phyloP scores from a whole-genome alignment of 441 rosid genomes.

The Pelargonium myrrhifolium region DNA sequence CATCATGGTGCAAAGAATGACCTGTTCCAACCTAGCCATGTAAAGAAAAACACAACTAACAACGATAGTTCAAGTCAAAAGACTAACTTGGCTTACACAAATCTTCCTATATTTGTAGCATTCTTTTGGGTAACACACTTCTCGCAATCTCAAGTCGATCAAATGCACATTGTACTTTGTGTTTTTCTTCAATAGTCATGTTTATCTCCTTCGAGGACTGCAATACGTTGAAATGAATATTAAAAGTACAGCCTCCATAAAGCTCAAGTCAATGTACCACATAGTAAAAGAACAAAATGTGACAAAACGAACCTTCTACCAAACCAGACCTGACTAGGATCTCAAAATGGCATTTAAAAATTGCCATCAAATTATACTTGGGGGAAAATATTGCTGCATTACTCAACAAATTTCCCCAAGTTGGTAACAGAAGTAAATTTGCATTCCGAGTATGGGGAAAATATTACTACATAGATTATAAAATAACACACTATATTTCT shows the following conservation, averaged over 20 bases:
- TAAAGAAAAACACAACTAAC: neutral
- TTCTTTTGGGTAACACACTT: conserved; percentile 15
- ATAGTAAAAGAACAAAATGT: neutral
- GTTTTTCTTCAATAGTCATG: conserved; percentile 54
- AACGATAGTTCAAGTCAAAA: conserved; percentile 4
- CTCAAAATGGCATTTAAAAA: neutral
- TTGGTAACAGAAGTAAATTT: neutral
- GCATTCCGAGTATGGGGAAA: too few species aligned
- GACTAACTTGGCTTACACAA: conserved; percentile 13
- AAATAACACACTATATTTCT: neutral
- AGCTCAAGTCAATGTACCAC: neutral
- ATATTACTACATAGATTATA: neutral
- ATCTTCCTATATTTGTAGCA: conserved; percentile 1
- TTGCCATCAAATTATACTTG: neutral
- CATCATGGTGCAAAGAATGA: neutral
- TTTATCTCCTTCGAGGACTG: conserved; percentile 38
- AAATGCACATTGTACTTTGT: conserved; percentile 37
- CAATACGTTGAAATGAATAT: too few species aligned
- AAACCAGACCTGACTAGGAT: neutral
- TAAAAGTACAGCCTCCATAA: neutral
- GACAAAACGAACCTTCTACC: neutral
- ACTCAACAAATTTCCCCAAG: neutral
- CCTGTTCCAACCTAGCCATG: neutral
- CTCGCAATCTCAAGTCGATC: conserved; percentile 38
- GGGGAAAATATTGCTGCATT: neutral